A percentile compares a stretch with the other conserved stretches of the same genome.
Conservation (phyloP, 176 grass and related monocot species). For the Rhipidocladum racemiflorum region DNA sequence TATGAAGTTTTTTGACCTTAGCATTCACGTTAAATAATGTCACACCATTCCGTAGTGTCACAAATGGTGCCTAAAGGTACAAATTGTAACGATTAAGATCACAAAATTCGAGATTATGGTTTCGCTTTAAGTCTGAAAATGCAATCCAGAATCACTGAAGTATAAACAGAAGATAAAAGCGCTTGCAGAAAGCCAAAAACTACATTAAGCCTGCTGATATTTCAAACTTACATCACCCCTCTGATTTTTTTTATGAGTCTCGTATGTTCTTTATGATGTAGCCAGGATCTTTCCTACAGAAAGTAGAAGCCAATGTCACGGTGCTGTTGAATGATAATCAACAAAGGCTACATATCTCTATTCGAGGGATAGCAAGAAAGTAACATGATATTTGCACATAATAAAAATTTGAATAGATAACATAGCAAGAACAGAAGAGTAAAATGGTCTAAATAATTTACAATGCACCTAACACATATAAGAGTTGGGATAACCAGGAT, state of each 20-base stretch:
- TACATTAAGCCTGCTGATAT: slow-evolving; percentile 27
- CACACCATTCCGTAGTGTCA: no score
- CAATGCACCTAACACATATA: neutral
- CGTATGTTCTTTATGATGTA: slow-evolving; percentile 66
- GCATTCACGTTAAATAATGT: no score
- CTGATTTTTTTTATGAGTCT: slow-evolving; percentile 69
- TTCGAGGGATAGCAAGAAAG: neutral
- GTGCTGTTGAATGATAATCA: neutral
- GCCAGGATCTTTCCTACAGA: slow-evolving; percentile 91
- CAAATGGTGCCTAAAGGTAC: slow-evolving; percentile 80
- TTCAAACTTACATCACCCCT: slow-evolving; percentile 89
- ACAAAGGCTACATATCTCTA: slow-evolving; percentile 26
- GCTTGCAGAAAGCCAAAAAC: slow-evolving; percentile 7
- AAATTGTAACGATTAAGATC: slow-evolving; percentile 14
- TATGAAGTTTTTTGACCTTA: no score
- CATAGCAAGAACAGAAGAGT: neutral
- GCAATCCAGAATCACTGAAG: neutral
- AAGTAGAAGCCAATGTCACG: slow-evolving; percentile 34
- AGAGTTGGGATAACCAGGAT: neutral
- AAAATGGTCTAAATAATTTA: neutral
- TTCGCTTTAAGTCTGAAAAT: slow-evolving; percentile 18
- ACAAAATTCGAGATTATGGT: slow-evolving; percentile 14
- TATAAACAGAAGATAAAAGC: slow-evolving; percentile 17
- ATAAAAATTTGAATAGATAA: neutral
- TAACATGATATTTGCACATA: neutral